Evolutionary conservation across 1,139 yeast species (phyloP).

Genomic region (Kodamaea ohmeri): DNA sequence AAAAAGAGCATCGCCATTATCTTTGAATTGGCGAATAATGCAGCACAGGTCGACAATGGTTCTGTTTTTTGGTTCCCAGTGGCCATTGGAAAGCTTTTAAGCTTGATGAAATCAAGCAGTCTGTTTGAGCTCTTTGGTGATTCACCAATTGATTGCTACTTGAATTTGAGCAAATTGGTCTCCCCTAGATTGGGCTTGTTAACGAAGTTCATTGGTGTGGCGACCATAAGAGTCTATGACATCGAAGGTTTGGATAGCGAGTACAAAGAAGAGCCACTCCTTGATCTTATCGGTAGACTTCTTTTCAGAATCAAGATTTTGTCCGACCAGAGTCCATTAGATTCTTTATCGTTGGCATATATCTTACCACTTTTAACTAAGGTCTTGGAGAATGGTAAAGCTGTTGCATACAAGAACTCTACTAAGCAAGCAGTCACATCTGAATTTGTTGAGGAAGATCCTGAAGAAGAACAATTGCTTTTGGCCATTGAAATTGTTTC

Average conservation of each 20-base stretch:
- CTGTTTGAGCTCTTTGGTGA: conserved; percentile 41
- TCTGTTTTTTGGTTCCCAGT: conserved; percentile 67
- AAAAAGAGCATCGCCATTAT: conserved; percentile 54
- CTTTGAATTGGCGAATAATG: conserved; percentile 49
- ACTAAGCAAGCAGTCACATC: conserved; percentile 48
- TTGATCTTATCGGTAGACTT: conserved; percentile 58
- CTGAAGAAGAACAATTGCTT: conserved; percentile 81
- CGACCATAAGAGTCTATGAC: conserved; percentile 55
- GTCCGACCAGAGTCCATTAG: conserved; percentile 71
- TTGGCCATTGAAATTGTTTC: conserved; percentile 76
- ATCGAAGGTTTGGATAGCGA: conserved; percentile 40
- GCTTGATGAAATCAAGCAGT: conserved; percentile 34
- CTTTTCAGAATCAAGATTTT: conserved; percentile 74
- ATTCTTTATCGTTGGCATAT: conserved; percentile 66
- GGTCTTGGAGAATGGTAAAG: conserved; percentile 60
- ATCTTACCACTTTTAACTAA: conserved; percentile 68
- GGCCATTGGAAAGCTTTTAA: conserved; percentile 49
- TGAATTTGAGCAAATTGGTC: conserved; percentile 41
- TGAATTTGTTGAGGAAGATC: conserved; percentile 75
- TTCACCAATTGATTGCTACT: conserved; percentile 36
- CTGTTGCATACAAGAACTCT: conserved; percentile 49
- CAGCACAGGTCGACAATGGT: conserved; percentile 64
- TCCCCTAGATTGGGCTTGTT: conserved; percentile 51
- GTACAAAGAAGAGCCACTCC: conserved; percentile 50
- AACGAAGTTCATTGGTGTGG: conserved; percentile 60